Conservation (phyloP, 2,329 filamentous ascomycete species). For the Chrysoporthe deuterocubensis region DNA sequence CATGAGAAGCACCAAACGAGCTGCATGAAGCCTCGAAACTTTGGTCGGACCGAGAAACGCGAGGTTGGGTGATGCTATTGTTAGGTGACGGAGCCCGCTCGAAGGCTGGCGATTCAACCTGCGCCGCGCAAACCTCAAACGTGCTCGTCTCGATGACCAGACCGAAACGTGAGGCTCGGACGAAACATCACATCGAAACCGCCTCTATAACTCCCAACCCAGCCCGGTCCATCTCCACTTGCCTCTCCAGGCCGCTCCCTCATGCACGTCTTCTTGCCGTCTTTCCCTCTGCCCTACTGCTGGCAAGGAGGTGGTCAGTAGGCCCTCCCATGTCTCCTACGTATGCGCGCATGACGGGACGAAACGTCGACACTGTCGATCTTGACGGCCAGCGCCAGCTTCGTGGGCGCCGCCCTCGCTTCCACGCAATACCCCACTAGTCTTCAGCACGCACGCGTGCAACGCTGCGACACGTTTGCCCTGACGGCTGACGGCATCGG, state of each 20-base stretch:
- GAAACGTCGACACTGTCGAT: constrained; percentile 15
- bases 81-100: background rate
- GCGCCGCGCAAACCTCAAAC: constrained; percentile 24
- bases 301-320: background rate
- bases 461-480: background rate
- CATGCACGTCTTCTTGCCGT: constrained; percentile 19
- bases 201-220: constrained; percentile 6
- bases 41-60: background rate
- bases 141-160: constrained; percentile 22
- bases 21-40: constrained; percentile 4
- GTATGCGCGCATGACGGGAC: constrained; percentile 6
- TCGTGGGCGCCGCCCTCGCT: background rate
- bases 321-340: background rate
- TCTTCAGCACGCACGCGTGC: background rate
- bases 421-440: background rate
- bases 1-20: constrained; percentile 12
- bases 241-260: background rate
- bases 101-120: background rate
- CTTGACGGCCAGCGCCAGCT: background rate
- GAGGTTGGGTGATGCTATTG: background rate
- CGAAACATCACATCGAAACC: constrained; percentile 26
- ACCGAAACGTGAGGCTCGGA: constrained; percentile 25
- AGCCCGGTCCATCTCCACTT: background rate
- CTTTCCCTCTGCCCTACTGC: constrained; percentile 1
- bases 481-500: background rate